Base-by-base conservation (phyloP, 2,329 filamentous ascomycete species). In the Harringtonia lauricola region DNA sequence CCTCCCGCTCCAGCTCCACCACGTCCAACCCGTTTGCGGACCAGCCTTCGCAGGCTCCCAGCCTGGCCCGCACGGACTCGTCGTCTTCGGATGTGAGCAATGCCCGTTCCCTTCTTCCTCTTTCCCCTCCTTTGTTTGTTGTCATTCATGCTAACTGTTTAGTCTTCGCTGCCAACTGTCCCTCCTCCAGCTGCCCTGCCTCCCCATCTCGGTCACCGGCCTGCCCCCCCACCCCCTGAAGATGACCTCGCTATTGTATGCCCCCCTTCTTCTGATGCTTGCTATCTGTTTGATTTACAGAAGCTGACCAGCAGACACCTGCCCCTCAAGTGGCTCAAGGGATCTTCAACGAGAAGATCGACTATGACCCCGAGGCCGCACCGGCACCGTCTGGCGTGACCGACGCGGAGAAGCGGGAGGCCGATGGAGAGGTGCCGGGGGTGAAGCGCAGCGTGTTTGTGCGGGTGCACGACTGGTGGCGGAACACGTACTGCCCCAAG, bases 401-500 rank as follows among this genome's bases (percentile, higher is more conserved):
- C 9, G 33, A 42, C 8, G 40, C 40, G 1, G 31, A 42, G 18
- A 42, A 42, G 19, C 18, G 35, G 10, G 41, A 18, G 8, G 41
- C 41, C 6, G 41, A 21, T 19, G 41, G 19, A 6, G 29, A 38
- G 14, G 29, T 29, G 2, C 28, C 29, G 3, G 14, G 14, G 8
- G 12, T 24, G 15, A 40, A 19, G 24, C 24, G 13, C 15, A 13
- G 15, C 10, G 1, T 22, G 2, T 31, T 31, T 10, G 8, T 9
- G 14, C 24, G 39, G 21, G 18, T 45, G 5, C 14, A 41, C 7
- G 8, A 24, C 15, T 36, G 13, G 18, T 41, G 9, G 14, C 19
- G 18, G 15, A 19, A 13, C 5, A 45, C 43, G 14, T 45, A 45
- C 8, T 45, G 38, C 21, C 43, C 43, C 18, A 38, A 28, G n/a